Conservation (phyloP, 345 rosid genomes). For the Rhodamnia argentea region DNA sequence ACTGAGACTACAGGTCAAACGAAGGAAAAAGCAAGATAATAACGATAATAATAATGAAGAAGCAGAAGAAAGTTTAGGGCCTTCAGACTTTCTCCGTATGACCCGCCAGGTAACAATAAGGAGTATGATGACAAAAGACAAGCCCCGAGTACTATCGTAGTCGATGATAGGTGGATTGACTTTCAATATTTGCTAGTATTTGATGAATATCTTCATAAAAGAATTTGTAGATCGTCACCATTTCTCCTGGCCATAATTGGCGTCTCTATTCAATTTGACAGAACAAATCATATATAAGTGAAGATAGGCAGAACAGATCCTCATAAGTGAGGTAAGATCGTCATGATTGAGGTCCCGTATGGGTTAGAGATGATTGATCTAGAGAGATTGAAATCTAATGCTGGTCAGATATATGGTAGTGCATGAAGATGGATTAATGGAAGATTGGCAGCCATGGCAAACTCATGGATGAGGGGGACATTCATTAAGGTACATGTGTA, state of each 20-base stretch:
- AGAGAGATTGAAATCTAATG: not conserved
- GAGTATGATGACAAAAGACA: slow-evolving; percentile 3
- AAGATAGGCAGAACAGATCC: not conserved
- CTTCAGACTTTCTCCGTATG: not conserved
- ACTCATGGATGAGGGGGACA: not conserved
- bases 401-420: not conserved
- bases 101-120: not conserved
- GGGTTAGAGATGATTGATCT: not conserved
- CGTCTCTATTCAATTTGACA: not conserved
- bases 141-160: not conserved
- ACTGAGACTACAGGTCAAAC: not conserved
- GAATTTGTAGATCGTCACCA: not conserved
- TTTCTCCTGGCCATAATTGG: not conserved
- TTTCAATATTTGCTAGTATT: not conserved
- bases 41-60: not conserved
- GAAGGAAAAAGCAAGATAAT: not conserved
- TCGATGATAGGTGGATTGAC: not conserved
- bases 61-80: not conserved
- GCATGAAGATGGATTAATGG: not conserved
- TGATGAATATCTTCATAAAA: not conserved
- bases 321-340: not conserved
- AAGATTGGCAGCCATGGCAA: not conserved
- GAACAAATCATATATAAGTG: not conserved
- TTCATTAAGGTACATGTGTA: not conserved
- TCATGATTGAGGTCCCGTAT: not conserved